Percentiles rank a stretch among this genome's conserved stretches.
Conservation (phyloP, 768 basidiomycete genomes). For the Strobilomyces dryophilus region DNA sequence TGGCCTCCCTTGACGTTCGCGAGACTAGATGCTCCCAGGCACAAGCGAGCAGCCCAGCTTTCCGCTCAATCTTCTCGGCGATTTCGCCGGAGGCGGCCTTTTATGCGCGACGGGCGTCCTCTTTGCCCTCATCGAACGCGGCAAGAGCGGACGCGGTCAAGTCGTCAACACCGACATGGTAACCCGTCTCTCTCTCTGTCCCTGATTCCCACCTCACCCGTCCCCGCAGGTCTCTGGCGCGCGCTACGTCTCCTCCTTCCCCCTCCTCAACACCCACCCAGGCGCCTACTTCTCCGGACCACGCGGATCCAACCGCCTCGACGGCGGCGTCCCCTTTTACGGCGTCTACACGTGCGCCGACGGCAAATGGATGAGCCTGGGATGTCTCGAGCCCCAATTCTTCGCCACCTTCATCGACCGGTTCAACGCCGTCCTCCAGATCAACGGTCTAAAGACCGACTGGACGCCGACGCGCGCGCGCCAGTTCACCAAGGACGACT, state of each 20-base stretch:
- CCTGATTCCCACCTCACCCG: neutral
- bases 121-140: conserved; percentile 67
- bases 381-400: conserved; percentile 71
- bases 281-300: conserved; percentile 36
- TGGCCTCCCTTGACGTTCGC: neutral
- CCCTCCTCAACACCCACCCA: conserved; percentile 45
- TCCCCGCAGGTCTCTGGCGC: conserved; percentile 67
- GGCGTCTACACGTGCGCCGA: conserved; percentile 69
- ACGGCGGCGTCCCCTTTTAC: conserved; percentile 80
- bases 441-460: conserved; percentile 35
- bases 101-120: conserved; percentile 70
- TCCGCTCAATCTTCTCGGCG: conserved; percentile 74
- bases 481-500: conserved; percentile 46
- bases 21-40: conserved; percentile 62
- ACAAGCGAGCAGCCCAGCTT: conserved; percentile 57
- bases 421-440: conserved; percentile 50
- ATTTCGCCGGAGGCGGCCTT: conserved; percentile 80
- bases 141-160: conserved; percentile 63
- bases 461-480: conserved; percentile 52
- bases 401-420: conserved; percentile 55
- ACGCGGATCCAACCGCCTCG: conserved; percentile 59
- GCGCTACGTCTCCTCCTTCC: conserved; percentile 72
- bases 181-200: neutral
- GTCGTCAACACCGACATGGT: conserved; percentile 79
- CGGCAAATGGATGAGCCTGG: conserved; percentile 72